These are phyloP conservation scores for Kandelia obovata DNA, from an alignment of 345 rosid species.

Conservation along the genomic window DNA sequence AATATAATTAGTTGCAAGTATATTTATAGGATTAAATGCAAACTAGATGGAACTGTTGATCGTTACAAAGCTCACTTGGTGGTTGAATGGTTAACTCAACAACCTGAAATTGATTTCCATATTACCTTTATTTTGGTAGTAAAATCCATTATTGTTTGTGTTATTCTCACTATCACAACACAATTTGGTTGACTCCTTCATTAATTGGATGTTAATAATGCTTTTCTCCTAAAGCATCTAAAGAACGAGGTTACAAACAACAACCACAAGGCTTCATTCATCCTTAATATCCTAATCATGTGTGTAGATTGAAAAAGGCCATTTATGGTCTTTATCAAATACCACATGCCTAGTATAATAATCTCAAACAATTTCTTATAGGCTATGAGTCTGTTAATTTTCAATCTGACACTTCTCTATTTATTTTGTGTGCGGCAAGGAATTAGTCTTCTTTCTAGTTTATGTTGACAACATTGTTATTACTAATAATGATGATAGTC, in stretches of 20 bases:
- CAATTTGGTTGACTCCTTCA: not conserved
- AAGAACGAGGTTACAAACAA: not conserved
- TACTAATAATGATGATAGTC: not conserved
- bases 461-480: not conserved
- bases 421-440: not conserved
- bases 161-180: not conserved
- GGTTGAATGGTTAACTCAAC: not conserved
- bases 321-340: not conserved
- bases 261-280: not conserved
- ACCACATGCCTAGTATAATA: not conserved
- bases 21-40: not conserved
- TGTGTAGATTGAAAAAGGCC: not conserved
- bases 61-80: not conserved
- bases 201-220: not conserved
- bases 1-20: not conserved
- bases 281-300: not conserved
- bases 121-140: not conserved
- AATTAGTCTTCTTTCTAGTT: not conserved
- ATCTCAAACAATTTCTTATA: not conserved
- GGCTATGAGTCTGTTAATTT: not conserved
- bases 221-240: not conserved
- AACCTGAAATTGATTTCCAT: not conserved
- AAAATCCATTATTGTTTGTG: not conserved
- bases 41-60: not conserved
- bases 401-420: not conserved